Conservation (phyloP, 768 basidiomycete genomes). For the Stropharia rugosoannulata region DNA sequence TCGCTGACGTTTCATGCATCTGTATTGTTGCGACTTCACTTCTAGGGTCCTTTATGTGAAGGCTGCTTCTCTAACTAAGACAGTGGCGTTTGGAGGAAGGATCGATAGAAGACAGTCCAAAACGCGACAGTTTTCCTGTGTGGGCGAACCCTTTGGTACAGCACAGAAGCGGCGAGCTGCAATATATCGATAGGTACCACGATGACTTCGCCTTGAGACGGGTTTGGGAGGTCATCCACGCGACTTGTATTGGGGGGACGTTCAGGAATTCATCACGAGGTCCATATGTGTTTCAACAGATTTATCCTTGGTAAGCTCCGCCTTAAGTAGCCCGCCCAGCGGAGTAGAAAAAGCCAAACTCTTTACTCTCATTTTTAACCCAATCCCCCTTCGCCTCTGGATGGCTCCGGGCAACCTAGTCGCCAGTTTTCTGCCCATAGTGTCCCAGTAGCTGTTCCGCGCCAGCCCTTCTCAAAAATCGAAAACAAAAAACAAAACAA, state of each 20-base stretch:
- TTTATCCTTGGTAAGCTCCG: conserved; percentile 3
- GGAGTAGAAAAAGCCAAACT: background rate
- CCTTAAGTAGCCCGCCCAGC: conserved; percentile 9
- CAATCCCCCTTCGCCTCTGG: background rate
- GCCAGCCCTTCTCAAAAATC: no score
- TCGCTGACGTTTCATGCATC: background rate
- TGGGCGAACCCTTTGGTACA: conserved; percentile 12
- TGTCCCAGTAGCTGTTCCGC: no score
- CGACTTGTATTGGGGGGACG: conserved; percentile 10
- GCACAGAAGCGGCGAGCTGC: conserved; percentile 9
- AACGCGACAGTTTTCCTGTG: conserved; percentile 1
- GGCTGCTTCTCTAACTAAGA: conserved; percentile 8
- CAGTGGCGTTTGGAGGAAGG: conserved; percentile 8
- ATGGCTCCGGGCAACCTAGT: no score
- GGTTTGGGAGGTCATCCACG: background rate
- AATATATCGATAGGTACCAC: conserved; percentile 23
- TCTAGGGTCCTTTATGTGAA: background rate
- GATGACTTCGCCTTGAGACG: conserved; percentile 13
- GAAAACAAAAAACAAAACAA: no score
- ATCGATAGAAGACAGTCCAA: conserved; percentile 2
- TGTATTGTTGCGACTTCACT: background rate
- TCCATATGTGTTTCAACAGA: conserved; percentile 12
- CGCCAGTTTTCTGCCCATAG: no score
- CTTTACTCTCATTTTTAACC: background rate
- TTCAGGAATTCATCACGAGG: conserved; percentile 22